Evolutionary conservation across 352 stramenopile genomes (phyloP), one percentile per base, ranked within the genome.

Genomic region (Phytophthora brassicae): DNA sequence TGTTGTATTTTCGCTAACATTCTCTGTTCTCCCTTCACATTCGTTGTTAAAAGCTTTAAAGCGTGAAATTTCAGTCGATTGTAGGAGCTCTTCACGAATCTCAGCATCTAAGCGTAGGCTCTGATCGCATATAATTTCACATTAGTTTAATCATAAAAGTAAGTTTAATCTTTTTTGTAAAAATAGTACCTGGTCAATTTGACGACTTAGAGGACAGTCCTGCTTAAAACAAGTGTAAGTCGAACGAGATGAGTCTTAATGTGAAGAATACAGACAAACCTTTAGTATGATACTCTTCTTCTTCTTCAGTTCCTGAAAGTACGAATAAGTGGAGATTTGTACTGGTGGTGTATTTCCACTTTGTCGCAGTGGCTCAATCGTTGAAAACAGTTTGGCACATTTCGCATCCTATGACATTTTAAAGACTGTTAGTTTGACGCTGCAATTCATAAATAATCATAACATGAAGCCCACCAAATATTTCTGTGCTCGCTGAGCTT

Each of bases 1-100:
- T 44, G 61, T 22, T 9, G 66, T 46, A 9, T 44, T 50, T 35
- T 51, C 22, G 22, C 23, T 24, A 45, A 56, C 14, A 20, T 3
- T 2, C n/a, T 48, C 26, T 8, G 22, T 17, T 8, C 17, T 31
- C 13, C 28, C 46, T 0, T 54, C 23, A 0, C 62, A 29, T 13
- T 54, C 47, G 1, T 50, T 47, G 7, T 3, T 38, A 1, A 36
- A n/a, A 24, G 3, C 20, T 29, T 49, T 26, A 0, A 33, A 54
- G 2, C 49, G 38, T 23, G 56, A 41, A 22, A 44, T 57, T 38
- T 51, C 38, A 48, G 45, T 71, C 23, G 64, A 73, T 42, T 51
- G 42, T 24, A 89, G 56, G 22, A 89, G 65, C 22, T 82, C 43
- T 8, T 81, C 64, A 0, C 75, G 68, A n/a, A 61, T 64, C 33